A percentile compares a stretch with the other conserved stretches of the same genome.
These are phyloP conservation scores for Dimocarpus longan DNA, from an alignment of 345 rosid genomes.

Conservation along the genomic window DNA sequence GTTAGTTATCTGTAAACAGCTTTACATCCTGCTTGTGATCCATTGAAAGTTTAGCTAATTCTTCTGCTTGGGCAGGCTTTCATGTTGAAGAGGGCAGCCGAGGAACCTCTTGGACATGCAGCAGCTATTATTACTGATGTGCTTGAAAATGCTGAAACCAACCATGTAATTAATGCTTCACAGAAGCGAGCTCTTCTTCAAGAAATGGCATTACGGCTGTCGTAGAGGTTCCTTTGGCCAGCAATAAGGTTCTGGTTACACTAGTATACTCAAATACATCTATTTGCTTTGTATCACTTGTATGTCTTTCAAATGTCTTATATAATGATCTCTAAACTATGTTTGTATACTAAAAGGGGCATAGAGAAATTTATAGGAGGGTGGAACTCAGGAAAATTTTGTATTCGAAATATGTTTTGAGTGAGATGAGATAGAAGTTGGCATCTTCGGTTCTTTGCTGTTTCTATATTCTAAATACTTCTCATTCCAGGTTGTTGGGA, in stretches of 20 bases:
- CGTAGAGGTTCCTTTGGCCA: slow-evolving; percentile 30
- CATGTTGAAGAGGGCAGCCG: slow-evolving; percentile 83
- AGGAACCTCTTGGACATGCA: slow-evolving; percentile 97
- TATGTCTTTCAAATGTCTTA: slow-evolving; percentile 1
- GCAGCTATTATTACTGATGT: slow-evolving; percentile 89
- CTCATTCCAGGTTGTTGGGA: background rate
- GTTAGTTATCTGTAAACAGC: background rate
- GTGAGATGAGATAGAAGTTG: background rate
- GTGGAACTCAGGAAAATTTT: slow-evolving; percentile 19
- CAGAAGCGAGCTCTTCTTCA: slow-evolving; percentile 96
- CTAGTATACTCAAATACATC: background rate
- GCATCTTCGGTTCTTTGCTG: background rate
- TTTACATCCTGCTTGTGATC: background rate
- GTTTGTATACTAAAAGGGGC: slow-evolving; percentile 13
- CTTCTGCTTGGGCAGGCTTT: slow-evolving; percentile 65
- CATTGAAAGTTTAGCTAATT: slow-evolving; percentile 4
- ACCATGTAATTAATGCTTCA: slow-evolving; percentile 73
- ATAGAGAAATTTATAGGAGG: background rate
- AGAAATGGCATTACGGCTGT: slow-evolving; percentile 92
- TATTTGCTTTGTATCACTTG: slow-evolving; percentile 1
- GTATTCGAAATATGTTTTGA: slow-evolving; percentile 7
- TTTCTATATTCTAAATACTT: background rate
- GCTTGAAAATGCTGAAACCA: slow-evolving; percentile 89
- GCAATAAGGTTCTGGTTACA: slow-evolving; percentile 10
- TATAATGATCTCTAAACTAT: slow-evolving; percentile 2